Evolutionary conservation across 1,284 basidiomycete genomes (phyloP).

Genomic region (Malassezia pachydermatis): DNA sequence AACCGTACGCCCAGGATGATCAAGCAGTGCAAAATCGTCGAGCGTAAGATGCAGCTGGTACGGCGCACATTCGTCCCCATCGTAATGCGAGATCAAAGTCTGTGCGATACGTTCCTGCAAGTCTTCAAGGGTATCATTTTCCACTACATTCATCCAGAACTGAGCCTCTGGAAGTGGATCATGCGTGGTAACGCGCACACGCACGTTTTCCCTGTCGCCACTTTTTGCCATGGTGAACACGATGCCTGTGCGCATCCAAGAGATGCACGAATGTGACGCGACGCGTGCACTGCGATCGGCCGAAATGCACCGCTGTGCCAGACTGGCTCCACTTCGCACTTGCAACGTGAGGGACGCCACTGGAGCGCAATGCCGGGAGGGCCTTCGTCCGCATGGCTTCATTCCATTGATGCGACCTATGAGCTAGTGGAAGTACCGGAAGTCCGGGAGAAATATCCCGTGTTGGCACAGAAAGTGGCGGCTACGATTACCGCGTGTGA

Average conservation of each 20-base stretch:
- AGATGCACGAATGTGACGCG: no score
- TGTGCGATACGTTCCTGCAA: conserved; percentile 16
- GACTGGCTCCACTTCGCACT: background rate
- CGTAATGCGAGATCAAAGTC: background rate
- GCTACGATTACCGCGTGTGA: conserved; percentile 31
- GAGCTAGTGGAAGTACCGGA: conserved; percentile 27
- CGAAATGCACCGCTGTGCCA: background rate
- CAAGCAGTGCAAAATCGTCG: conserved; percentile 1
- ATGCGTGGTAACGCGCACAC: conserved; percentile 18
- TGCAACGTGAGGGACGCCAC: conserved; percentile 6
- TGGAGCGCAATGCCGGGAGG: background rate
- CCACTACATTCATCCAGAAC: conserved; percentile 22
- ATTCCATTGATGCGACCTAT: conserved; percentile 42
- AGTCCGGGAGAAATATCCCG: conserved; percentile 17
- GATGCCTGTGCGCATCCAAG: no score
- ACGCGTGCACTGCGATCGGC: background rate
- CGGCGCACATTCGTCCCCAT: background rate
- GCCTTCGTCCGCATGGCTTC: conserved; percentile 25
- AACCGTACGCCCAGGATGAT: conserved; percentile 17
- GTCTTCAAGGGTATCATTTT: conserved; percentile 4
- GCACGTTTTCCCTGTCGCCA: no score
- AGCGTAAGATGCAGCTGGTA: background rate
- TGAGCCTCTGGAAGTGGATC: conserved; percentile 21
- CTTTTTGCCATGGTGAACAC: no score
- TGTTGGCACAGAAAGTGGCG: conserved; percentile 23